Conservation (phyloP, 179 eudicot species). For the Beta corolliflora region DNA sequence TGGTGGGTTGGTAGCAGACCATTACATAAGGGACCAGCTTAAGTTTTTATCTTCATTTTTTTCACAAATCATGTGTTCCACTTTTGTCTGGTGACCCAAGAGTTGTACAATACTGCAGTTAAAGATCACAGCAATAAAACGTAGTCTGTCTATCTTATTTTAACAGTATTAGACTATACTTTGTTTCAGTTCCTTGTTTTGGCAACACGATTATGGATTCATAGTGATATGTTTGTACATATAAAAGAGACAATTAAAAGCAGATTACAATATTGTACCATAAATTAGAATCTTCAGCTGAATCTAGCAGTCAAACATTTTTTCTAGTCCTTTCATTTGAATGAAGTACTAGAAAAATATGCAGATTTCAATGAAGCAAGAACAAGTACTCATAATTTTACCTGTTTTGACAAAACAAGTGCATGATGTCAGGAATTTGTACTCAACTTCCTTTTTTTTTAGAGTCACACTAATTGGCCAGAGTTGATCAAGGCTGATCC, state of each 20-base stretch:
- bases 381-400: background rate
- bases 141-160: slow-evolving; percentile 8
- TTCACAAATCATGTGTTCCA: slow-evolving; percentile 15
- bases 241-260: background rate
- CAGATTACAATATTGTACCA: background rate
- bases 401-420: background rate
- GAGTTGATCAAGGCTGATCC: too few species aligned
- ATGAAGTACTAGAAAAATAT: too few species aligned
- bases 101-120: slow-evolving; percentile 17
- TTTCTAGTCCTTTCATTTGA: background rate
- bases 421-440: background rate
- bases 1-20: slow-evolving; percentile 17
- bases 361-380: background rate
- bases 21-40: slow-evolving; percentile 9
- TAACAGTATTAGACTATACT: slow-evolving; percentile 4
- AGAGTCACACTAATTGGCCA: too few species aligned
- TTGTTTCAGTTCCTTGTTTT: background rate
- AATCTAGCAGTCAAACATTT: background rate
- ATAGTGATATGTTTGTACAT: background rate
- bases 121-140: slow-evolving; percentile 17
- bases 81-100: slow-evolving; percentile 20
- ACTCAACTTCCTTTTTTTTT: background rate
- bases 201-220: background rate
- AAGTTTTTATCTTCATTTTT: slow-evolving; percentile 8
- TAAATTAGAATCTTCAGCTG: background rate